Base-by-base conservation (phyloP, 306 rosid species). In the Prunus davidiana region DNA sequence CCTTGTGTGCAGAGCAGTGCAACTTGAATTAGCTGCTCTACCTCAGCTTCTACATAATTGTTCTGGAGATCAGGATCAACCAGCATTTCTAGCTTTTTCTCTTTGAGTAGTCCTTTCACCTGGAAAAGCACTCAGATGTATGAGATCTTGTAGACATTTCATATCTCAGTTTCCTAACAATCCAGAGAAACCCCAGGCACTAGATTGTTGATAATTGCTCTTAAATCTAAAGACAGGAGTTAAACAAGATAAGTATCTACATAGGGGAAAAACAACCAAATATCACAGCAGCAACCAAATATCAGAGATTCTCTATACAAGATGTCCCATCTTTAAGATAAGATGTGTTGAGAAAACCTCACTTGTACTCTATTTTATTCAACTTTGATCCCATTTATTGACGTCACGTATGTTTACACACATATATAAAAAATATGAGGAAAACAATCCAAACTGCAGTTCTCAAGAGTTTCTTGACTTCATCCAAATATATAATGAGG, bases 1-100 rank as follows among this genome's bases (percentile, higher is more conserved):
- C 97, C 93, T 89, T 90, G 99, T 13, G 99, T 95, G 92, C 99
- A 92, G 46, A 95, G 97, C 74, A 95, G 85, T 1, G 99, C 97
- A 47, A 95, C 97, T 80, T 95, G 99, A 76, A 90, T 95, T 73
- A 95, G 86, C 85, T 95, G 97, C 86, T 95, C 99, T 72, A 95
- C 99, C 87, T 95, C 99, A 2, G 90, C 84, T 72, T 92, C 99
- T 69, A 87, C 71, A n/a, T 90, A 95, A 72, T 90, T 95, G 54
- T 75, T 89, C 28, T 92, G 90, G 47, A 95, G 99, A 86, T 95
- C 99, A 50, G 98, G 96, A 86, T 95, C 99, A 30, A 95, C 97
- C 80, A 92, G 85, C 99, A 89, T 92, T 81, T 92, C 96, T 55
- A 95, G 76, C 81, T 92, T 91, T 79, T 89, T 92, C 91, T 95